Evolutionary conservation across 192 early-diverging fungal genomes (phyloP), one percentile per base, ranked within the genome.

Genomic region (Entophlyctis luteolus): DNA sequence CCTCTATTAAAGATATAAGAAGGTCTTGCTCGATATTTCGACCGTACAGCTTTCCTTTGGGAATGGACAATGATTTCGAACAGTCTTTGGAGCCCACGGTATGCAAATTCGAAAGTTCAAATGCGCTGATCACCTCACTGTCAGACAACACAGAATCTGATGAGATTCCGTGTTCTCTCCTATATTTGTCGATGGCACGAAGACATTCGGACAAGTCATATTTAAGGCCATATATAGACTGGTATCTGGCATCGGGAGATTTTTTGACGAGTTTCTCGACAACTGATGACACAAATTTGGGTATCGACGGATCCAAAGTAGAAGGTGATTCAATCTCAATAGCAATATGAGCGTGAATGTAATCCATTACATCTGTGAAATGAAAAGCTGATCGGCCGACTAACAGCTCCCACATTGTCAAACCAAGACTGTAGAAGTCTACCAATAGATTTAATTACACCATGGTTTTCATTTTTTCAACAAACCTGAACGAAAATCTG

Each of bases 401-500:
- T 3, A 78, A 36, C 10, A 80, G 14, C 52, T 83, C 81, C 81
- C 81, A 83, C 3, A 83, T 65, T 2, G 77, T 80, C 4, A 83
- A 28, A 14, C 81, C 81, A 23, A 83, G 37, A 65, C 71, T 76
- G 38, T 80, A 83, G 36, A 83, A 78, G 47, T 83, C 81, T 57
- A 73, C 67, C 6, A 71, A 57, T 59, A 76, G 70, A 49, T 79
- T 74, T 8, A 76, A 60, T 14, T 65, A 38, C 10, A 55, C 32
- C 0, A 75, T 59, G 72, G 32, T 77, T 75, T 65, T 25, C n/a
- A 60, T 27, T n/a, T 48, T 48, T 46, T 27, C 23, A 35, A 29
- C 70, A 70, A 48, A 76, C 73, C 73, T 29, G 78, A 75, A 23
- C 81, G 65, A 65, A 79, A 75, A 49, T 80, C 78, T 3, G 79